A percentile compares a stretch with the other conserved stretches of the same genome.
These are phyloP conservation scores for Blastocystis sp. DNA, from an alignment of 352 stramenopile genomes.

Conservation along the genomic window DNA sequence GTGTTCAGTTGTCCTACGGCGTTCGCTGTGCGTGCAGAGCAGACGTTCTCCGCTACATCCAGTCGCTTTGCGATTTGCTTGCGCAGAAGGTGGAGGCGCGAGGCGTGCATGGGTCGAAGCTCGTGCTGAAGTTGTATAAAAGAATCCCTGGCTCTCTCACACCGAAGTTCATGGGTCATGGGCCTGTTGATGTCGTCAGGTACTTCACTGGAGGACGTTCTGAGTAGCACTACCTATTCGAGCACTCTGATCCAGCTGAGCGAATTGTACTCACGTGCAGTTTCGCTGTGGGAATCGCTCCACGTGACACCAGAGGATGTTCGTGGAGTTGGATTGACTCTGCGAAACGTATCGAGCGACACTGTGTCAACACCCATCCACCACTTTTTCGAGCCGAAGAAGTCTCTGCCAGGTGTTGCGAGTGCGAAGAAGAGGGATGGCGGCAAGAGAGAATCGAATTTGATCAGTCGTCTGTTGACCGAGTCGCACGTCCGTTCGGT, in stretches of 20 bases:
- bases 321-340: conserved; percentile 2
- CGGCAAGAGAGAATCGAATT: not conserved
- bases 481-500: not conserved
- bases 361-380: not conserved
- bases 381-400: not conserved
- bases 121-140: conserved; percentile 44
- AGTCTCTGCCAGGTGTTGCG: not conserved
- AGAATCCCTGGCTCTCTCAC: not conserved
- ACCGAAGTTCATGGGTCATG: conserved; percentile 36
- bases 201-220: not conserved
- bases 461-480: not conserved
- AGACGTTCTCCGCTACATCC: not conserved
- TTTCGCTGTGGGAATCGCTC: not conserved
- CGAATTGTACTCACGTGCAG: not conserved
- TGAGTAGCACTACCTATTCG: not conserved
- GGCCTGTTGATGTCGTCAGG: conserved; percentile 32
- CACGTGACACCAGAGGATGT: not conserved
- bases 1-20: conserved; percentile 35
- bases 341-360: not conserved
- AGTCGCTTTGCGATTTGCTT: not conserved
- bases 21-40: not conserved
- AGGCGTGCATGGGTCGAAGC: not conserved
- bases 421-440: not conserved
- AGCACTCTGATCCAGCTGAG: not conserved
- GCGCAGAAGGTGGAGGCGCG: not conserved